A percentile compares a stretch with the other conserved stretches of the same genome.
These are phyloP conservation scores for Colletotrichum godetiae DNA, from an alignment of 2,329 filamentous ascomycete genomes.

Conservation along the genomic window DNA sequence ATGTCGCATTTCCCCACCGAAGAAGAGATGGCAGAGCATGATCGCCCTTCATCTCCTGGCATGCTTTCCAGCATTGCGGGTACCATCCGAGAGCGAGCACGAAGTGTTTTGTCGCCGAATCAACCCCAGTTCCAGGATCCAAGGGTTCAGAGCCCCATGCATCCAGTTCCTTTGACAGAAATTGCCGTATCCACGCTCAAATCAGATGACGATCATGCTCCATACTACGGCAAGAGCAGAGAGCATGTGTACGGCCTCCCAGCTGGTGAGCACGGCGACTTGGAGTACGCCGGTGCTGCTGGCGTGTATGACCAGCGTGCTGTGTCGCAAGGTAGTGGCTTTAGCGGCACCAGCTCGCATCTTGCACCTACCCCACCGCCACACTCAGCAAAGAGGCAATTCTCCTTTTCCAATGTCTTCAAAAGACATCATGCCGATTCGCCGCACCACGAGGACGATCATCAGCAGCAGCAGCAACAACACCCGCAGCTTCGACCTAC, in stretches of 20 bases:
- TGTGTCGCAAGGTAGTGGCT: conserved; percentile 53
- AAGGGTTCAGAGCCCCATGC: conserved; percentile 65
- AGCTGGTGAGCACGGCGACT: conserved; percentile 58
- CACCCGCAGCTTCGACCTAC: conserved; percentile 31
- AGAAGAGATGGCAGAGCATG: conserved; percentile 67
- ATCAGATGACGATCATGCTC: conserved; percentile 53
- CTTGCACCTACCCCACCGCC: conserved; percentile 71
- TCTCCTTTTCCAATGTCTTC: conserved; percentile 93
- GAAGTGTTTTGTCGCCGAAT: conserved; percentile 52
- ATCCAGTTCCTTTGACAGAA: conserved; percentile 72
- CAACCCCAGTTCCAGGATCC: conserved; percentile 53
- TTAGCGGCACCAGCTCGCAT: conserved; percentile 54
- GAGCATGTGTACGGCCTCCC: conserved; percentile 57
- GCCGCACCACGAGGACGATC: conserved; percentile 38
- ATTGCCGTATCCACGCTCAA: conserved; percentile 65
- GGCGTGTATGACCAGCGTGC: conserved; percentile 47
- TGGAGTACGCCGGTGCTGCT: conserved; percentile 61
- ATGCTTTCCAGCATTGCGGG: conserved; percentile 68
- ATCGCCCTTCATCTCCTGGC: conserved; percentile 58
- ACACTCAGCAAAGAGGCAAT: conserved; percentile 77
- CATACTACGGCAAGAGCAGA: conserved; percentile 51
- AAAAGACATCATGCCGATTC: conserved; percentile 57
- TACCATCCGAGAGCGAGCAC: conserved; percentile 61
- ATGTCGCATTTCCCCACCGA: conserved; percentile 86
- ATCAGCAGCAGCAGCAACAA: conserved; percentile 41